Evolutionary conservation across 805 yeast species (phyloP).

Genomic region (Pichia thaimueangensis): DNA sequence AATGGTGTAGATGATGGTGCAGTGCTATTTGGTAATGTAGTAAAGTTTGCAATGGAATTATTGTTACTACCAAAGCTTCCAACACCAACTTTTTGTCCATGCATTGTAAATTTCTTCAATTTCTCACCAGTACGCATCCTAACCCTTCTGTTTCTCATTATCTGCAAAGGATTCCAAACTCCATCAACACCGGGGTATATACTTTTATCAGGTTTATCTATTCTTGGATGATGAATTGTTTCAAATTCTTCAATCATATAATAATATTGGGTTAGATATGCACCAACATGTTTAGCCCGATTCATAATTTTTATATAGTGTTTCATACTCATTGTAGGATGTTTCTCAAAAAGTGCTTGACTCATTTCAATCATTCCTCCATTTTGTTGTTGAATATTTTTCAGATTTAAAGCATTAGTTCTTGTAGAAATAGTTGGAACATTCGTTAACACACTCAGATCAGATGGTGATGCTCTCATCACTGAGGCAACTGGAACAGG

Average conservation of each 20-base stretch:
- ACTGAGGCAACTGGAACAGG: neutral
- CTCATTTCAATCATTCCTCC: neutral
- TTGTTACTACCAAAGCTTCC: conserved; percentile 22
- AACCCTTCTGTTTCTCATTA: conserved; percentile 64
- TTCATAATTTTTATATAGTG: conserved; percentile 13
- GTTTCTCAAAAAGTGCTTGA: neutral
- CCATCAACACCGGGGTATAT: conserved; percentile 52
- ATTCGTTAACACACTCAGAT: conserved; percentile 2
- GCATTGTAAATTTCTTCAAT: conserved; percentile 29
- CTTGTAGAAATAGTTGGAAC: neutral
- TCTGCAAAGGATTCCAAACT: conserved; percentile 74
- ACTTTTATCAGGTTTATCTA: conserved; percentile 15
- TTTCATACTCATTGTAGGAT: conserved; percentile 19
- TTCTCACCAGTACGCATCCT: conserved; percentile 46
- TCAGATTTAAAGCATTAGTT: neutral
- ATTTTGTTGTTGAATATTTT: neutral
- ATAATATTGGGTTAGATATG: conserved; percentile 43
- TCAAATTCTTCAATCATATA: conserved; percentile 38
- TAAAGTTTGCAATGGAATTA: neutral
- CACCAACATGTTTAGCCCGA: conserved; percentile 10
- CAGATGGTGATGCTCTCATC: conserved; percentile 3
- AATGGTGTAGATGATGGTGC: neutral
- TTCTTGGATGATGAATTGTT: conserved; percentile 23
- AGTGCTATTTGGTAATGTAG: neutral
- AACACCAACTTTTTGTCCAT: conserved; percentile 17